Conservation (phyloP, 2,329 filamentous ascomycete genomes). For the Massarina eburnea region DNA sequence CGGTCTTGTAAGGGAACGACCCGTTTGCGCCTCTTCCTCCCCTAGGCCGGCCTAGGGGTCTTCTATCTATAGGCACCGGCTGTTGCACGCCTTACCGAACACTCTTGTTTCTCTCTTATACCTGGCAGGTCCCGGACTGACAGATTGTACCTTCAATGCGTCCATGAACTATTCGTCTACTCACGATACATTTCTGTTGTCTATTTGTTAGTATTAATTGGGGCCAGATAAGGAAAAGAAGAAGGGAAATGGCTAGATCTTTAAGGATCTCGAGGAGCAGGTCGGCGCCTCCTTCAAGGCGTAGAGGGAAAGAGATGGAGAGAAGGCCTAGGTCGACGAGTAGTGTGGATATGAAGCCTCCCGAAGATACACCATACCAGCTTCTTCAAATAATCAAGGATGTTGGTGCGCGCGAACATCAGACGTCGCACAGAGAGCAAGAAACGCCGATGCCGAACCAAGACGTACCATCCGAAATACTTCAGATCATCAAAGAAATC, state of each 20-base stretch:
- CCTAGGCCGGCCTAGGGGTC: background rate
- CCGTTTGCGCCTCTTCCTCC: background rate
- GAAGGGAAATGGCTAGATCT: background rate
- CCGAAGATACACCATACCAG: background rate
- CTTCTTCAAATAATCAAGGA: constrained; percentile 1
- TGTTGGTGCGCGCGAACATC: background rate
- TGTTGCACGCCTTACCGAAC: constrained; percentile 1
- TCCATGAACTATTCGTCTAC: background rate
- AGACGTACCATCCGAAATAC: background rate
- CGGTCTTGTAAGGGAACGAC: background rate
- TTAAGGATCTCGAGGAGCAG: background rate
- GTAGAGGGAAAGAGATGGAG: background rate
- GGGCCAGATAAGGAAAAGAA: background rate
- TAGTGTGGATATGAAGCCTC: background rate
- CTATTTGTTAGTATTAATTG: background rate
- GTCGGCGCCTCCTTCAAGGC: background rate
- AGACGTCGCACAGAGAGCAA: background rate
- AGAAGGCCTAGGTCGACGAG: background rate
- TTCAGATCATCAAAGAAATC: background rate
- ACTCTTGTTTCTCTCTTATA: background rate
- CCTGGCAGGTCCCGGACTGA: background rate
- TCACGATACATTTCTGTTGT: background rate
- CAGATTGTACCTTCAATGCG: background rate
- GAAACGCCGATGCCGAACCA: background rate
- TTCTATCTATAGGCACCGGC: background rate